Evolutionary conservation across 140 eudicot species (phyloP).

Genomic region (Bidens hawaiensis): DNA sequence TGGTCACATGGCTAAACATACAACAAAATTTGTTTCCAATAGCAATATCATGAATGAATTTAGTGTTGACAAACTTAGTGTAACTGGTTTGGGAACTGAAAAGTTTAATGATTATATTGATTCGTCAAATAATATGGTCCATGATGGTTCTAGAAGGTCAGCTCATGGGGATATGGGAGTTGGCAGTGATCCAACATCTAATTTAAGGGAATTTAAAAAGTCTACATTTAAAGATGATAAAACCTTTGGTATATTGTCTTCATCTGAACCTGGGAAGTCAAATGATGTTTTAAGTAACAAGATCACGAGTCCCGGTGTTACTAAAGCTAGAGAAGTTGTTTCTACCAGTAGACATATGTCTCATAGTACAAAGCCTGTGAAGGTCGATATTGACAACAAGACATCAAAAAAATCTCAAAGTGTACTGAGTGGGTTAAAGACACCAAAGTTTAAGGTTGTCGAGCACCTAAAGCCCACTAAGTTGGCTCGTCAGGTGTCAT

Average conservation of each 20-base stretch:
- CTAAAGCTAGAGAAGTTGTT: constrained; percentile 22
- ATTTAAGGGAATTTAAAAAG: too few species aligned
- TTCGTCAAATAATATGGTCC: constrained; percentile 17
- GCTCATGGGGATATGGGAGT: constrained; percentile 8
- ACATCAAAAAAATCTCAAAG: too few species aligned
- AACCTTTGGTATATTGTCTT: not conserved
- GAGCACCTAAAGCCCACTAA: constrained; percentile 41
- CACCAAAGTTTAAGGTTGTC: constrained; percentile 41
- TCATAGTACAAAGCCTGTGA: constrained; percentile 26
- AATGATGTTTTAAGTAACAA: not conserved
- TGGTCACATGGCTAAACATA: constrained; percentile 12
- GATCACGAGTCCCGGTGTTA: constrained; percentile 5
- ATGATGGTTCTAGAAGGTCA: too few species aligned
- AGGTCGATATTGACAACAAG: constrained; percentile 11
- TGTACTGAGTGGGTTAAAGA: constrained; percentile 38
- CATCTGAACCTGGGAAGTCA: constrained; percentile 7
- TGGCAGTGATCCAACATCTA: constrained; percentile 1
- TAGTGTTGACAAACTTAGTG: constrained; percentile 7
- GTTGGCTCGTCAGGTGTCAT: constrained; percentile 23
- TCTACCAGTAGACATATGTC: constrained; percentile 22
- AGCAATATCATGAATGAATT: not conserved
- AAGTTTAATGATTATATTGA: constrained; percentile 19
- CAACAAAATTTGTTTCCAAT: constrained; percentile 14
- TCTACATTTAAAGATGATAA: not conserved
- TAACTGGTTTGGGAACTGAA: constrained; percentile 22